phyloP scores from a whole-genome alignment of 768 basidiomycete genomes.

The Cystoderma amianthinum region DNA sequence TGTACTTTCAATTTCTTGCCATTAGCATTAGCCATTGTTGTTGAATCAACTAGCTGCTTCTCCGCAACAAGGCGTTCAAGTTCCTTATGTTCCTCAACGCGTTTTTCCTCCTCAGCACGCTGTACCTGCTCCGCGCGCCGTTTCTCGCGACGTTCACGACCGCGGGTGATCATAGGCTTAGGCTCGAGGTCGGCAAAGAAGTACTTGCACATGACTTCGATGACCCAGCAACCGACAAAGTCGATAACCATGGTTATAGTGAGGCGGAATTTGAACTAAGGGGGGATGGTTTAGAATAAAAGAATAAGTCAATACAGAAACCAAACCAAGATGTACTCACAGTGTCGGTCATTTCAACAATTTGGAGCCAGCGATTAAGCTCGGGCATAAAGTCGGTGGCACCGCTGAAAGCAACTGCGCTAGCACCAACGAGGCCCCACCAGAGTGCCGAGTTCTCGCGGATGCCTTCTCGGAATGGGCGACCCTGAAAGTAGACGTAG shows the following conservation, averaged over 20 bases:
- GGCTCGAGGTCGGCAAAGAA: conserved; percentile 88
- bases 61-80: too few relatives aligned
- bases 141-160: conserved; percentile 71
- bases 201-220: conserved; percentile 78
- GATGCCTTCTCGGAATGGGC: conserved; percentile 98
- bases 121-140: too few relatives aligned
- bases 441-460: conserved; percentile 91
- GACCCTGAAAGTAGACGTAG: conserved; percentile 49
- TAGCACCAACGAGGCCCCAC: conserved; percentile 87
- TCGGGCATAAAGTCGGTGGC: conserved; percentile 95
- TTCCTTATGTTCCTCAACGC: neutral
- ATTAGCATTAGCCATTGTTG: too few relatives aligned
- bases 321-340: conserved; percentile 47
- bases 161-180: conserved; percentile 76
- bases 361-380: conserved; percentile 92
- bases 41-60: too few relatives aligned
- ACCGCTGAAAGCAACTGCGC: conserved; percentile 87
- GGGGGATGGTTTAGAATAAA: neutral
- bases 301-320: conserved; percentile 2
- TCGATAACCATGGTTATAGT: conserved; percentile 82
- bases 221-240: conserved; percentile 80
- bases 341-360: conserved; percentile 77
- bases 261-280: conserved; percentile 77
- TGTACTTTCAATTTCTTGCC: too few relatives aligned
- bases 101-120: conserved; percentile 10